Conservation (phyloP, 1,139 yeast species). For the Protomyces inouyei region DNA sequence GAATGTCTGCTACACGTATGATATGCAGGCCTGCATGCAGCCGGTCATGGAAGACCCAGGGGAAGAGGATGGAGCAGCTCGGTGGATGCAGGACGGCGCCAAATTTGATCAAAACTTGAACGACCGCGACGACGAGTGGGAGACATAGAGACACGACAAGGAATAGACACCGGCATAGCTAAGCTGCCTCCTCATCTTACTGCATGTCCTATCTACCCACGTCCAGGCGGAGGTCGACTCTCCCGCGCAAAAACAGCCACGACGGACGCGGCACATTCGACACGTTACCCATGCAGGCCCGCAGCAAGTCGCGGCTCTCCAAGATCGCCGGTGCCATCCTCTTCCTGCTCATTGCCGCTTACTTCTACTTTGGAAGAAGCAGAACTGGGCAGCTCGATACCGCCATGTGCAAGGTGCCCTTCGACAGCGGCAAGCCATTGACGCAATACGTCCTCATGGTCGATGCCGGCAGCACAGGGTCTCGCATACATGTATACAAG, state of each 20-base stretch:
- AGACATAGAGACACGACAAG: background rate
- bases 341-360: background rate
- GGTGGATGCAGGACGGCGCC: background rate
- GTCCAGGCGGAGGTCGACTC: constrained; percentile 14
- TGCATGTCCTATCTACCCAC: constrained; percentile 17
- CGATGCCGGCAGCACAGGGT: constrained; percentile 97
- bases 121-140: background rate
- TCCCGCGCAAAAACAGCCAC: constrained; percentile 3
- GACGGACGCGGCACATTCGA: constrained; percentile 6
- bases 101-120: background rate
- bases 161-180: background rate
- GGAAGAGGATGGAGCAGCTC: no score
- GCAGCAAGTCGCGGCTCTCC: constrained; percentile 2
- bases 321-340: background rate
- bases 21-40: background rate
- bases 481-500: constrained; percentile 88
- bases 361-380: background rate
- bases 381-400: constrained; percentile 5
- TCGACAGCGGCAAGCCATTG: constrained; percentile 32
- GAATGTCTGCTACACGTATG: background rate
- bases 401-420: constrained; percentile 28
- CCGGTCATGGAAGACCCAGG: no score
- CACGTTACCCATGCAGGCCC: constrained; percentile 5
- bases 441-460: constrained; percentile 73
- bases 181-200: background rate